Base-by-base conservation (phyloP, 148 eudicot genomes). In the Heliosperma pusillum region DNA sequence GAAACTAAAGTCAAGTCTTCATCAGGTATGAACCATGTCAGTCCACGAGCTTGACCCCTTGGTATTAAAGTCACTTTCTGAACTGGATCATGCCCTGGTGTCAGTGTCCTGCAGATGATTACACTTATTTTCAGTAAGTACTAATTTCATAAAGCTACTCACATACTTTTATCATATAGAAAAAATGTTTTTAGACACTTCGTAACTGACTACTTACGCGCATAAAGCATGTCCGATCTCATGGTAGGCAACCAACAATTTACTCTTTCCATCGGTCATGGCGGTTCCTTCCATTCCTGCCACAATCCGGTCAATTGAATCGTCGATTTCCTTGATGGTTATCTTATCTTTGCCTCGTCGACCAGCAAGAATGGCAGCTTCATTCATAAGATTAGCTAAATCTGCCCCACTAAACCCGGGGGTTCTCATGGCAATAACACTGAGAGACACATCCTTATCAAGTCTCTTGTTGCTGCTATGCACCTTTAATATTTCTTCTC, bases 361-460 rank as follows among this genome's bases (percentile, higher is more conserved):
- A 13, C 92, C 98, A 68, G 93, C 96, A 59, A 93, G 93, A 83
- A 93, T 88, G 24, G 98, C 98, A 4, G 96, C 93, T 78, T 93
- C 96, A 40, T 93, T 93, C 96, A 90, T 84, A 52, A 93, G 92
- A 81, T 93, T 93, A 9, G 93, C 93, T 24, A 91, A 79, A 65
- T 93, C 97, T 16, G 97, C 97, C 60, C 98, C 97, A 76, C 93
- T 91, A 67, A 93, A 93, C 10, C 98, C 94, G 2, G 93, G 87
- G 10, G 98, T 93, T 76, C 92, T 81, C 93, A 89, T 88, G 44
- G 93, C 98, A 61, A 93, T 83, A 33, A 87, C 86, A 83, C 85
- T 76, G 0, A 89, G 83, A 66, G 89, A 83, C 6, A 93, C 88
- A 77, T 84, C 83, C 69, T 76, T 85, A 76, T 85, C 89, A 6